A percentile compares a stretch with the other conserved stretches of the same genome.
Conservation (phyloP, 2,329 filamentous ascomycete genomes). For the Pseudonectria foliicola region DNA sequence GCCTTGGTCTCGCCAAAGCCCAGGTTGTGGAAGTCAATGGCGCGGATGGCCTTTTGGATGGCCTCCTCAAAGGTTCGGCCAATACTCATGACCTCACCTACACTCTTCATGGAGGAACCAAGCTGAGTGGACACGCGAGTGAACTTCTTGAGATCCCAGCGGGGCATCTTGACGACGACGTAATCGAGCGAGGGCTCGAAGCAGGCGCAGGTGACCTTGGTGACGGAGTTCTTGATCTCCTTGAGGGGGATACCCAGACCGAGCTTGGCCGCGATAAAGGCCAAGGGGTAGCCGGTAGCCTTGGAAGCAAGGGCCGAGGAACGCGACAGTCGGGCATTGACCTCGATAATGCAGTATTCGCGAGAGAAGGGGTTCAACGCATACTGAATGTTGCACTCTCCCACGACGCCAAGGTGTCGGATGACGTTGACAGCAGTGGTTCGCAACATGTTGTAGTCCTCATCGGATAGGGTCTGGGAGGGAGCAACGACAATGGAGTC, state of each 20-base stretch:
- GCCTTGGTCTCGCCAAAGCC: constrained; percentile 90
- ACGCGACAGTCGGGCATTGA: constrained; percentile 91
- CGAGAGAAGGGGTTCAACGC: constrained; percentile 89
- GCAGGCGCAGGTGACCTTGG: constrained; percentile 90
- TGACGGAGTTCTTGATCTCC: constrained; percentile 93
- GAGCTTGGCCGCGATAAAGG: constrained; percentile 94
- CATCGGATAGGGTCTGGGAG: constrained; percentile 91
- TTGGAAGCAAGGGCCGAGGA: constrained; percentile 95
- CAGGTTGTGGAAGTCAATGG: constrained; percentile 90
- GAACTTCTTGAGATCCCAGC: constrained; percentile 99
- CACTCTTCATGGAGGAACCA: constrained; percentile 98
- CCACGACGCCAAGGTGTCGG: constrained; percentile 91
- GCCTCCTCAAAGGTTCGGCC: constrained; percentile 96
- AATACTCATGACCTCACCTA: constrained; percentile 98
- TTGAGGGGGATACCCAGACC: constrained; percentile 92
- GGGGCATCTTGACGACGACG: constrained; percentile 95
- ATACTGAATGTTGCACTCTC: constrained; percentile 99
- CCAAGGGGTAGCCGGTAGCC: constrained; percentile 91
- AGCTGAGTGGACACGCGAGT: constrained; percentile 92
- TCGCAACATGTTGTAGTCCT: constrained; percentile 98
- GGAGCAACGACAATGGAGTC: constrained; percentile 98
- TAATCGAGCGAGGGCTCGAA: constrained; percentile 98
- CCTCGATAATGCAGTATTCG: constrained; percentile 99
- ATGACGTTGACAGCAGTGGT: constrained; percentile 97
- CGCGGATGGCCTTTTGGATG: constrained; percentile 94